These are phyloP conservation scores for Cucurbita argyrosperma DNA, from an alignment of 306 rosid genomes.

Conservation along the genomic window DNA sequence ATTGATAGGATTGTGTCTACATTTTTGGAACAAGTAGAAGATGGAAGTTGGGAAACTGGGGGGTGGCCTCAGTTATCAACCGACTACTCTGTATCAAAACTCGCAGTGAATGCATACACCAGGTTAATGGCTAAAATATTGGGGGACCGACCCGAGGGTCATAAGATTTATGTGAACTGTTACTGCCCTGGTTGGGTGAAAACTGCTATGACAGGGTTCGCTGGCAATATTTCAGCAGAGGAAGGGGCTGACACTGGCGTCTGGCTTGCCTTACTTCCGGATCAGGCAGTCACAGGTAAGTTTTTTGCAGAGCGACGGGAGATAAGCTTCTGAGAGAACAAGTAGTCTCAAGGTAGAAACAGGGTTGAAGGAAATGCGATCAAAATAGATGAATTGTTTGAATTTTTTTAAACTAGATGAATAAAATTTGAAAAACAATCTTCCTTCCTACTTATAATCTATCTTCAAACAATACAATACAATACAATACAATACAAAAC, in stretches of 20 bases:
- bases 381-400: no score
- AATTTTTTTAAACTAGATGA: no score
- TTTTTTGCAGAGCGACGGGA: conserved; percentile 81
- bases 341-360: background rate
- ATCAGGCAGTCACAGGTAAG: conserved; percentile 53
- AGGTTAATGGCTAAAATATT: conserved; percentile 50
- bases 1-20: conserved; percentile 31
- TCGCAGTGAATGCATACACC: conserved; percentile 69
- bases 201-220: conserved; percentile 81
- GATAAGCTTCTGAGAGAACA: conserved; percentile 34
- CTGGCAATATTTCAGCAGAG: conserved; percentile 64
- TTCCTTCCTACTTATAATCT: no score
- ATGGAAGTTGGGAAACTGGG: conserved; percentile 61
- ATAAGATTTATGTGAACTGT: conserved; percentile 60
- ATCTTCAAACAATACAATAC: no score
- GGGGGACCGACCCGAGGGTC: conserved; percentile 39
- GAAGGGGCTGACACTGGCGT: conserved; percentile 89
- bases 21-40: conserved; percentile 66
- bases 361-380: background rate
- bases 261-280: conserved; percentile 86
- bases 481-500: no score
- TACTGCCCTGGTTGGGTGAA: conserved; percentile 93
- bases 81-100: conserved; percentile 68
- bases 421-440: no score
- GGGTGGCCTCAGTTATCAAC: conserved; percentile 77